Percentiles rank a stretch among this genome's conserved stretches.
phyloP scores from a whole-genome alignment of 768 basidiomycete species.

The Boletus rubroflammeus region DNA sequence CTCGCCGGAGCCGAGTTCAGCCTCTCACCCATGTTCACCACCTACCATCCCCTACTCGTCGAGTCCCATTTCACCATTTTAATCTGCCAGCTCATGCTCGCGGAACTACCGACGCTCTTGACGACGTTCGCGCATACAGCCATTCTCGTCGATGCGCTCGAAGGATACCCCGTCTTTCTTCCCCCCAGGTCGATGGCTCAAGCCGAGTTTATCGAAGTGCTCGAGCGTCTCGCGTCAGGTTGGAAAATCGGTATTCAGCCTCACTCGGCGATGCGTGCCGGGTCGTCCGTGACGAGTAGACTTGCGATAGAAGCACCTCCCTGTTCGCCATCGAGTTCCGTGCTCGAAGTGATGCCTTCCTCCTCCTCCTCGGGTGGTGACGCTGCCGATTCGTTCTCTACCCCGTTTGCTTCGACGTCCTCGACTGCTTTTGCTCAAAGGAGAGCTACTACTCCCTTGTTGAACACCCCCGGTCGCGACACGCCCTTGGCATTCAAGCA shows the following conservation, averaged over 20 bases:
- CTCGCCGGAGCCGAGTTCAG: conserved; percentile 37
- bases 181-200: conserved; percentile 88
- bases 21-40: conserved; percentile 66
- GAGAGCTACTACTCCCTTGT: conserved; percentile 17
- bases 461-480: conserved; percentile 24
- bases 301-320: conserved; percentile 41
- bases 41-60: conserved; percentile 86
- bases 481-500: conserved; percentile 13
- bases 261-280: conserved; percentile 41
- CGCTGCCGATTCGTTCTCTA: conserved; percentile 11
- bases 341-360: conserved; percentile 21
- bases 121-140: conserved; percentile 65
- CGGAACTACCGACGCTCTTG: conserved; percentile 62
- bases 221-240: conserved; percentile 74
- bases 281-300: conserved; percentile 35
- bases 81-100: conserved; percentile 72
- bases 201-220: conserved; percentile 81
- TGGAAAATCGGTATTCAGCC: conserved; percentile 68
- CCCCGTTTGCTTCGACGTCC: conserved; percentile 22
- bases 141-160: conserved; percentile 71
- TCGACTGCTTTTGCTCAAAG: conserved; percentile 17
- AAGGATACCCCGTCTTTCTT: conserved; percentile 85
- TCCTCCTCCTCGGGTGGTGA: conserved; percentile 23
- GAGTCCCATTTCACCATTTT: conserved; percentile 83
- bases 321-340: conserved; percentile 20